phyloP scores from a whole-genome alignment of 352 stramenopile species.

The Phytophthora europaea region DNA sequence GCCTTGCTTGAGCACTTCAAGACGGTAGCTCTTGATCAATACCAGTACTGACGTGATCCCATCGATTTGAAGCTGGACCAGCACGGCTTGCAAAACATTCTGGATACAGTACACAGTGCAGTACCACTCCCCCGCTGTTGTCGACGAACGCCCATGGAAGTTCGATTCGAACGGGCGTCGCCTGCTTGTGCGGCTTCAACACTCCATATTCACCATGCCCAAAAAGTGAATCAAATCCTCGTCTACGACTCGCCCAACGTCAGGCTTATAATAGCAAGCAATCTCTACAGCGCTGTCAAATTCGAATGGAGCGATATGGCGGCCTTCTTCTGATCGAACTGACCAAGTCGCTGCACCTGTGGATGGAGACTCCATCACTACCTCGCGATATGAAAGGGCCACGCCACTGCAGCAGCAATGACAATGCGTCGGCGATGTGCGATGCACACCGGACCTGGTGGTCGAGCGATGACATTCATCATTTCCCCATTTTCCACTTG shows the following conservation, averaged over 20 bases:
- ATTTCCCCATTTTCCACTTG: slow-evolving; percentile 21
- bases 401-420: slow-evolving; percentile 1
- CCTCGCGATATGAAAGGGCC: not conserved
- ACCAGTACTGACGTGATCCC: slow-evolving; percentile 3
- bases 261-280: not conserved
- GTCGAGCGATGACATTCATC: slow-evolving; percentile 3
- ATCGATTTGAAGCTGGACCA: not conserved
- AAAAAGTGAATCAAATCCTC: slow-evolving; percentile 3
- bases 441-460: not conserved
- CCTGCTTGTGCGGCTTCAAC: not conserved
- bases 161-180: not conserved
- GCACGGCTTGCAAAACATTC: slow-evolving; percentile 1
- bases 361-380: not conserved
- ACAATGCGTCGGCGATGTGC: slow-evolving; percentile 8
- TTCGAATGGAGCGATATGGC: not conserved
- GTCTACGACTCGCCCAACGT: not conserved
- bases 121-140: not conserved
- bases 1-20: too few species aligned
- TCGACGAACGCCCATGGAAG: not conserved
- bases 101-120: not conserved
- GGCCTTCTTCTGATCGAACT: not conserved
- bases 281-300: not conserved
- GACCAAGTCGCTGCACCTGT: slow-evolving; percentile 1
- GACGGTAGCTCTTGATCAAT: too few species aligned
- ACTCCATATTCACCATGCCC: not conserved